A percentile compares a stretch with the other conserved stretches of the same genome.
phyloP scores from a whole-genome alignment of 2,329 filamentous ascomycete genomes.

The Cladobotryum mycophilum region DNA sequence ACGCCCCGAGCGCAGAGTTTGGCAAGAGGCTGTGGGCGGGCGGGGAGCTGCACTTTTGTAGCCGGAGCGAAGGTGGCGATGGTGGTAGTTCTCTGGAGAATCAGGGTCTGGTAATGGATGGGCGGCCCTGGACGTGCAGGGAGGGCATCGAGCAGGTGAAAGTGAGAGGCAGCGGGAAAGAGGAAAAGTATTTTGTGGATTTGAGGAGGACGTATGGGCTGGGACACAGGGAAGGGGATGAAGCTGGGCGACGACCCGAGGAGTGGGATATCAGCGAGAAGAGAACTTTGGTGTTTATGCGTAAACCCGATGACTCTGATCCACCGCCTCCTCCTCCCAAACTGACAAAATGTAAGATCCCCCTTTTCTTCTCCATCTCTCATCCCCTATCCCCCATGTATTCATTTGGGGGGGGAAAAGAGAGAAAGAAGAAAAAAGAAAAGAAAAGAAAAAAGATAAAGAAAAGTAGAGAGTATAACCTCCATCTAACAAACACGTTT shows the following conservation, averaged over 20 bases:
- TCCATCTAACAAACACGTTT: background rate
- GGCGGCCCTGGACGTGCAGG: conserved; percentile 34
- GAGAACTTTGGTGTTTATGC: conserved; percentile 48
- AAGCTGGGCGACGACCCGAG: conserved; percentile 1
- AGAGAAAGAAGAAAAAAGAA: too few relatives aligned
- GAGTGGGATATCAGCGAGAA: conserved; percentile 38
- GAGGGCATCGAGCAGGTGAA: conserved; percentile 39
- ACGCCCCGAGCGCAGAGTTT: conserved; percentile 68
- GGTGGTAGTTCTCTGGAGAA: background rate
- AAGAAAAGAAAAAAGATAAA: too few relatives aligned
- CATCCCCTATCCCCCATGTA: too few relatives aligned
- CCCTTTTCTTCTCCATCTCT: background rate
- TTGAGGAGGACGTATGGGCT: conserved; percentile 41
- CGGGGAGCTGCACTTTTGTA: conserved; percentile 58
- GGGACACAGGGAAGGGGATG: conserved; percentile 15
- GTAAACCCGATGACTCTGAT: conserved; percentile 21
- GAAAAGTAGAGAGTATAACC: too few relatives aligned
- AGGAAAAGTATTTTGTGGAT: conserved; percentile 47
- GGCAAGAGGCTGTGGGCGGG: conserved; percentile 83
- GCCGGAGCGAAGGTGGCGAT: background rate
- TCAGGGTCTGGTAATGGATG: conserved; percentile 33
- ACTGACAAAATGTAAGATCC: conserved; percentile 23
- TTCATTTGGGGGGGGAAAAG: too few relatives aligned
- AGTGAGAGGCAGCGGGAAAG: conserved; percentile 24
- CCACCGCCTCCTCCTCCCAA: conserved; percentile 4